These are phyloP conservation scores for Juglanconis oblonga DNA, from an alignment of 2,329 filamentous ascomycete genomes.

Conservation along the genomic window DNA sequence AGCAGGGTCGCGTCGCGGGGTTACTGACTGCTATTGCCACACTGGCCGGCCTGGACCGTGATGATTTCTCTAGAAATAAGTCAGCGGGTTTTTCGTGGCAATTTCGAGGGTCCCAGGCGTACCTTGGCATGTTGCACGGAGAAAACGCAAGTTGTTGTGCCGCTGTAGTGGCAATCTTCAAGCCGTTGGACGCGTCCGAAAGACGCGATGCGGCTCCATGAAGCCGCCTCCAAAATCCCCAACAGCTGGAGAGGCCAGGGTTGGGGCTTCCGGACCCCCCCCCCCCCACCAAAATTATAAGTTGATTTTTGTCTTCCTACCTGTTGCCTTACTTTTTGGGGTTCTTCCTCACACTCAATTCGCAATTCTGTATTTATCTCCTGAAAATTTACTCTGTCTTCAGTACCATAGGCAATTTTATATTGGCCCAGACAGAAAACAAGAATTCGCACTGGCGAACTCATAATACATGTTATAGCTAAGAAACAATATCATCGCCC, in stretches of 20 bases:
- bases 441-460: too few relatives aligned
- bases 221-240: background rate
- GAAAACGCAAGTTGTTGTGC: background rate
- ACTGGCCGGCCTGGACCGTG: constrained; percentile 97
- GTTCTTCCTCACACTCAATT: too few relatives aligned
- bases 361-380: too few relatives aligned
- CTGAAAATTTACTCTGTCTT: too few relatives aligned
- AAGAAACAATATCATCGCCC: too few relatives aligned
- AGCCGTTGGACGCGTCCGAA: background rate
- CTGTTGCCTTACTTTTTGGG: too few relatives aligned
- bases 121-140: constrained; percentile 32
- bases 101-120: background rate
- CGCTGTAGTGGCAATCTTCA: background rate
- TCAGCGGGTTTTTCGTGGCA: constrained; percentile 11
- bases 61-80: constrained; percentile 79
- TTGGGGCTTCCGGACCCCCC: background rate
- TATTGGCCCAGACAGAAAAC: too few relatives aligned
- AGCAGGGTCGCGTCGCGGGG: constrained; percentile 9
- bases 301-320: too few relatives aligned
- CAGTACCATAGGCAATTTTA: too few relatives aligned
- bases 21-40: constrained; percentile 94
- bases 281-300: background rate
- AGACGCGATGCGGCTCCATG: background rate
- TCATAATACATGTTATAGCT: too few relatives aligned
- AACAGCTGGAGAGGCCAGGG: background rate